phyloP scores from a whole-genome alignment of 495 filamentous ascomycete genomes.

The Sordaria brevicollis region DNA sequence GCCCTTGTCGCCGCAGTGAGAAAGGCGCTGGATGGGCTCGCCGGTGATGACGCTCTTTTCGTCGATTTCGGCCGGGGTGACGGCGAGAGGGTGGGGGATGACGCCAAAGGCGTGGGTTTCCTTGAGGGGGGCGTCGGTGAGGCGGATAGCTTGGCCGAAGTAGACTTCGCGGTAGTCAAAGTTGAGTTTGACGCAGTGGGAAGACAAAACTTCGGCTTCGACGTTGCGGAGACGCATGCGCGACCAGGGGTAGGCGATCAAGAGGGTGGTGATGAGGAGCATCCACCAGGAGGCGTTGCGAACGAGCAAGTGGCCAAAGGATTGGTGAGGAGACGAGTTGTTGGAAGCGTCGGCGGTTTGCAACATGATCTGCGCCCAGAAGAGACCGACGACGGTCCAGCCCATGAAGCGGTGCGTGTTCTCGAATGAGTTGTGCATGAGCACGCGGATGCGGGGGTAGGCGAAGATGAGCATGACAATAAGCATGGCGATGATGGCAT shows the following conservation, averaged over 20 bases:
- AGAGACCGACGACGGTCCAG: conserved; percentile 50
- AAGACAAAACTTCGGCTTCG: conserved; percentile 50
- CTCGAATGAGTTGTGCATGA: conserved; percentile 57
- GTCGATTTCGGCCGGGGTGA: not conserved
- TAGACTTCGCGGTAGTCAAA: conserved; percentile 50
- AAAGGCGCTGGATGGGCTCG: conserved; percentile 46
- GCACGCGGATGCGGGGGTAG: conserved; percentile 41
- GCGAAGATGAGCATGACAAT: conserved; percentile 32
- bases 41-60: not conserved
- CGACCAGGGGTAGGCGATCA: conserved; percentile 59
- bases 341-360: conserved; percentile 13
- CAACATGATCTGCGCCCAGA: conserved; percentile 43
- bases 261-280: conserved; percentile 46
- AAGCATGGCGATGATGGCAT: conserved; percentile 32
- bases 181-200: conserved; percentile 63
- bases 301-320: conserved; percentile 31
- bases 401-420: conserved; percentile 55
- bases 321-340: not conserved
- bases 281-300: conserved; percentile 59
- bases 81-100: conserved; percentile 42
- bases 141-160: conserved; percentile 43
- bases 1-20: conserved; percentile 39
- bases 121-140: conserved; percentile 48
- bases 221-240: conserved; percentile 52
- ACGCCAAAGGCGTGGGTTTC: conserved; percentile 82